Conservation (phyloP, 2,329 filamentous ascomycete genomes). For the Seiridium unicorne region DNA sequence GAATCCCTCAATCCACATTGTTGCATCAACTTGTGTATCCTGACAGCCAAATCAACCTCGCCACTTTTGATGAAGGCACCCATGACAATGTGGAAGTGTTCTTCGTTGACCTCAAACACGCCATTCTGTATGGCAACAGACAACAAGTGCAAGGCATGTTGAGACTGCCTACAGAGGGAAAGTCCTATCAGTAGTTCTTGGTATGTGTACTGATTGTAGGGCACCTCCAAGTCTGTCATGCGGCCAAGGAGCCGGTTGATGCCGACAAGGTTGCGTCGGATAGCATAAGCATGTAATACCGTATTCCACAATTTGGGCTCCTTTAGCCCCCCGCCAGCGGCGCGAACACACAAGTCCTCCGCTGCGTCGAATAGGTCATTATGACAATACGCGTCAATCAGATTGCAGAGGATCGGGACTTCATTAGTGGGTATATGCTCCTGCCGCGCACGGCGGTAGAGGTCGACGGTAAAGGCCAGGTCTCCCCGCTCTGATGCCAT, state of each 20-base stretch:
- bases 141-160: conserved; percentile 48
- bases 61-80: conserved; percentile 44
- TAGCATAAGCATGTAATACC: conserved; percentile 68
- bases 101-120: conserved; percentile 42
- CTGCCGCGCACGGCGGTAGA: conserved; percentile 64
- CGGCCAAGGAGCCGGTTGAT: conserved; percentile 45
- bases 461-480: conserved; percentile 62
- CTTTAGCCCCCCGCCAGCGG: conserved; percentile 48
- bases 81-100: conserved; percentile 55
- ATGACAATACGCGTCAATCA: conserved; percentile 68
- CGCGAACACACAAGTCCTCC: conserved; percentile 56
- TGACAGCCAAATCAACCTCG: conserved; percentile 39
- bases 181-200: conserved; percentile 48
- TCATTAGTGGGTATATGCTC: conserved; percentile 47
- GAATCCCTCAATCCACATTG: conserved; percentile 39
- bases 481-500: conserved; percentile 72
- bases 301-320: conserved; percentile 74
- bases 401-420: conserved; percentile 54
- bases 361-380: conserved; percentile 55
- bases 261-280: conserved; percentile 51
- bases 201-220: conserved; percentile 51
- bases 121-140: conserved; percentile 39
- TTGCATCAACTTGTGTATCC: conserved; percentile 42
- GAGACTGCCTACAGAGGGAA: conserved; percentile 45
- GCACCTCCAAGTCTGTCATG: conserved; percentile 46